A percentile compares a stretch with the other conserved stretches of the same genome.
phyloP scores from a whole-genome alignment of 768 basidiomycete species.

The Butyriboletus loyo region DNA sequence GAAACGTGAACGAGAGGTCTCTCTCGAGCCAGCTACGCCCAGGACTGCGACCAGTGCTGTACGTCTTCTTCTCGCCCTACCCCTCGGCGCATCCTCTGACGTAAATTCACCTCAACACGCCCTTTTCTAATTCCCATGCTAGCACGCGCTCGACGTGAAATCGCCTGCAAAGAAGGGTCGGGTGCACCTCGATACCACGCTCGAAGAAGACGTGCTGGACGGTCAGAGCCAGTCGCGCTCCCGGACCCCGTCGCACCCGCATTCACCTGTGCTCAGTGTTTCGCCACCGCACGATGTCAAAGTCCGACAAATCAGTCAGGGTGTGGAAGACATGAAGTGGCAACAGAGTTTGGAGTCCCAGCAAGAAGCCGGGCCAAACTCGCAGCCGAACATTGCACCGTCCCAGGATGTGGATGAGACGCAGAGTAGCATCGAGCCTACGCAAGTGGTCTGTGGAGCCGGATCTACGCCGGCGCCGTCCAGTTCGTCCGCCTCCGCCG shows the following conservation, averaged over 20 bases:
- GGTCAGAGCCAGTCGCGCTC: conserved; percentile 40
- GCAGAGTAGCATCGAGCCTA: conserved; percentile 6
- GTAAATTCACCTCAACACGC: conserved; percentile 24
- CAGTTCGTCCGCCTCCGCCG: conserved; percentile 16
- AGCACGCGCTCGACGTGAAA: conserved; percentile 41
- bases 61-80: conserved; percentile 22
- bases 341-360: conserved; percentile 36
- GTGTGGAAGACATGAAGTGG: conserved; percentile 78
- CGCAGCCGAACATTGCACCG: conserved; percentile 5
- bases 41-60: conserved; percentile 36
- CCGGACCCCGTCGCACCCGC: conserved; percentile 29
- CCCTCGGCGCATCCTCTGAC: conserved; percentile 21
- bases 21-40: conserved; percentile 63
- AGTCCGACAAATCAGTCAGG: conserved; percentile 75
- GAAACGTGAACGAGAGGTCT: conserved; percentile 78
- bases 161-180: conserved; percentile 79
- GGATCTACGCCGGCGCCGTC: conserved; percentile 10
- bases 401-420: conserved; percentile 8
- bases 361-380: conserved; percentile 6
- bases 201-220: conserved; percentile 55
- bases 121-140: conserved; percentile 20
- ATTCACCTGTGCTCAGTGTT: conserved; percentile 35
- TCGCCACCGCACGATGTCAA: conserved; percentile 81
- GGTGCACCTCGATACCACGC: conserved; percentile 55
- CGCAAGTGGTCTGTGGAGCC: conserved; percentile 13